Base-by-base conservation (phyloP, 2,329 filamentous ascomycete species). In the Xylaria sp. region DNA sequence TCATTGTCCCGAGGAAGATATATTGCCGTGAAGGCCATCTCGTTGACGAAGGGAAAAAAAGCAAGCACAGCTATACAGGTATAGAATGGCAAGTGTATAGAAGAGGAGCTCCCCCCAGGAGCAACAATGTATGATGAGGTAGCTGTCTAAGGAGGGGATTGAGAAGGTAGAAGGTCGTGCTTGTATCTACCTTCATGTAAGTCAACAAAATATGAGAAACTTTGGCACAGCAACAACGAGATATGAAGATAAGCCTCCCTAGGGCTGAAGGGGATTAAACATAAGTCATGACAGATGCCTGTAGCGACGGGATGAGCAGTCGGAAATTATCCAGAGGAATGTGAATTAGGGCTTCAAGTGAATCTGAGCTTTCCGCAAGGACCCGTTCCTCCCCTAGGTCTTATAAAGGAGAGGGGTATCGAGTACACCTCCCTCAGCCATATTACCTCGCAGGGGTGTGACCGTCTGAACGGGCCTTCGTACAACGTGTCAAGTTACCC, bases 1-100 rank as follows among this genome's bases (percentile, higher is more conserved):
- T 79, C 78, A 76, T 79, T 80, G 75, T 79, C 78, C 63, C 71
- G 69, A 18, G 76, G 73, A 39, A 73, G 76, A 18, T 76, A 75
- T 34, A 76, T 62, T 54, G 76, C 73, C 60, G 75, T 75, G 71
- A 73, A 79, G 71, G 78, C 75, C 78, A 79, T 80, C 41, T 68
- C 71, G 69, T 46, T 10, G 65, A 70, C 56, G 67, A 69, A 65
- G 23, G 28, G 62, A 63, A 58, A 52, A 67, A 69, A 67, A 55
- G 57, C 23, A 72, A 69, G 69, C 65, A 63, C 65, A 73, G 71
- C 71, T 72, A 28, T 12, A 61, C 46, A 31, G 50, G 65, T 61
- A 58, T 23, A 64, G 62, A 66, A 61, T 61, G 63, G 52, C 46
- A 67, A 67, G 59, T 67, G 63, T 60, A 67, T 51, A 66, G 52